A percentile compares a stretch with the other conserved stretches of the same genome.
Conservation (phyloP, 768 basidiomycete species). For the Phlebiopsis gigantea region DNA sequence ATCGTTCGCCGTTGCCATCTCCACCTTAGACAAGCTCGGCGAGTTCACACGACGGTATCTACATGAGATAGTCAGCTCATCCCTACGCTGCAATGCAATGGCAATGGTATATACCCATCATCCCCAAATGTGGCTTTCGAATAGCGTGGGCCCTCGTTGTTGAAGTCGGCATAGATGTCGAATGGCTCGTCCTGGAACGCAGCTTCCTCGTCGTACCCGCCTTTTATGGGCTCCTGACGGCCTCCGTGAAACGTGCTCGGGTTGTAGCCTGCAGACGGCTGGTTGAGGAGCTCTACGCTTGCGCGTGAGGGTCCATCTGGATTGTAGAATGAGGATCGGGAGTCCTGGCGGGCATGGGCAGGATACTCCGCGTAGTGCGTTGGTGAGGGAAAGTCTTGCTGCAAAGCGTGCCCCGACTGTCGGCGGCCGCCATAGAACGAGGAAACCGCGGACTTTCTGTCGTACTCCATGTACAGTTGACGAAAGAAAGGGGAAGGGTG, state of each 20-base stretch:
- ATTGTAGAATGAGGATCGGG: constrained; percentile 64
- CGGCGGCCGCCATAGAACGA: constrained; percentile 72
- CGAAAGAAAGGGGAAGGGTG: background rate
- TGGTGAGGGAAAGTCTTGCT: constrained; percentile 41
- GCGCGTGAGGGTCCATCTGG: constrained; percentile 31
- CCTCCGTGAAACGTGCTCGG: constrained; percentile 62
- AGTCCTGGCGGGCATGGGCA: constrained; percentile 53
- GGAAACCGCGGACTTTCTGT: constrained; percentile 74
- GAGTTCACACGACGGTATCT: constrained; percentile 25
- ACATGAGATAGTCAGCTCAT: background rate
- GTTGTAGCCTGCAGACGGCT: constrained; percentile 69
- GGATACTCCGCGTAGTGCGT: constrained; percentile 15
- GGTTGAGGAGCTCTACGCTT: constrained; percentile 37
- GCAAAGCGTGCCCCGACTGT: constrained; percentile 56
- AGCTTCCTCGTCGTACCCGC: constrained; percentile 64
- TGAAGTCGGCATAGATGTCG: constrained; percentile 89
- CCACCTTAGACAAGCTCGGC: constrained; percentile 25
- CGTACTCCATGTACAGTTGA: constrained; percentile 55
- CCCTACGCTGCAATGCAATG: background rate
- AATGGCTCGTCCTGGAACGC: constrained; percentile 41
- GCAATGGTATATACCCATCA: constrained; percentile 6
- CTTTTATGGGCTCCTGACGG: constrained; percentile 72
- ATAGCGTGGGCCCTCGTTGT: constrained; percentile 78
- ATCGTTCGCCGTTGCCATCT: constrained; percentile 32
- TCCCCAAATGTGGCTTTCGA: constrained; percentile 46